Evolutionary conservation across 1,284 basidiomycete genomes (phyloP), one percentile per base, ranked within the genome.

Genomic region (Termitomyces sp.): DNA sequence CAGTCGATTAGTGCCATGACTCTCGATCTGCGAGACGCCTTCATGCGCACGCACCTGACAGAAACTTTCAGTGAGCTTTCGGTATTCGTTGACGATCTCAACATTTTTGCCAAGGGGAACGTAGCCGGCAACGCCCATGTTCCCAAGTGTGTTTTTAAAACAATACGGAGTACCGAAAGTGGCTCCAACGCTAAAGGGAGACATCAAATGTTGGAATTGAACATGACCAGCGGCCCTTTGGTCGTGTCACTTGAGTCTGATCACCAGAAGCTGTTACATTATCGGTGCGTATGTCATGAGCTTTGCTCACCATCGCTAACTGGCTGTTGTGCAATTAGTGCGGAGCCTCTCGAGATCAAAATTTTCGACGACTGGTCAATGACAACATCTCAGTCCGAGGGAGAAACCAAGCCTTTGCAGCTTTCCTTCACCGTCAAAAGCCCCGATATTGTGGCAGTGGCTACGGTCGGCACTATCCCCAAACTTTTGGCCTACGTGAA

Each of bases 311-410:
- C 42, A 44, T 52, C 34, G 6, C 49, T 36, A 10, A 55, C 24
- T 55, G 26, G 44, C 19, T 30, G 21, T 47, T 58, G 54, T 40
- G 40, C 55, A 19, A 55, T 30, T 55, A 94, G 91, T 40, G 86
- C 92, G 24, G 87, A 90, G 63, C 91, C 93, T 0, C 70, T 92
- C 30, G 76, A 81, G 54, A 80, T 94, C 50, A 81, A 82, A 47
- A 83, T 94, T 42, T 82, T 78, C 58, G 92, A 96, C 63, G 90
- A 95, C 65, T 95, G 92, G 92, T 82, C 81, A 4, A 73, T 73
- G 48, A 75, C 80, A 53, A 70, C 73, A 13, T 62, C 73, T 2
- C 63, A 68, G 30, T 58, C 69, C 13, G 63, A 74, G 42, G 69
- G 75, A n/a, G 69, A 74, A 36, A 75, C 81, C 31, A 77, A 78